Conservation (phyloP, 2,329 filamentous ascomycete genomes). For the Phialophora verrucosa region DNA sequence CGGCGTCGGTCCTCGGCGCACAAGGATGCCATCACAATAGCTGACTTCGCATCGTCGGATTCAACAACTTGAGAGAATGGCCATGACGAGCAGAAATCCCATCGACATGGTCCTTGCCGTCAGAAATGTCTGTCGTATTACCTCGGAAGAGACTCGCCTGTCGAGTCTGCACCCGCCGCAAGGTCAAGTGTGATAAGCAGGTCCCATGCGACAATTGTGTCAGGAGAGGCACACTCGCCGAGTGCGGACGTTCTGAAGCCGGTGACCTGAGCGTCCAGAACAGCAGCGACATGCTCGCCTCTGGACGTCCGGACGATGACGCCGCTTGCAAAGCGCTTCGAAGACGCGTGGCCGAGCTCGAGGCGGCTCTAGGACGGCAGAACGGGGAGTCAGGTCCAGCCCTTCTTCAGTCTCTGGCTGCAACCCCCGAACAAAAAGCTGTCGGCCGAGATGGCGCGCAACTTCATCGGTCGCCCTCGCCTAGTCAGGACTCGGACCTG, state of each 20-base stretch:
- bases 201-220: slow-evolving; percentile 51
- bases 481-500: slow-evolving; percentile 42
- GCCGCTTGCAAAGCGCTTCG: slow-evolving; percentile 38
- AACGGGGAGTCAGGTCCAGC: slow-evolving; percentile 22
- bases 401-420: not conserved
- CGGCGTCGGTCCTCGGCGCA: too few relatives aligned
- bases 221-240: slow-evolving; percentile 40
- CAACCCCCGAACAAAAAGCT: too few relatives aligned
- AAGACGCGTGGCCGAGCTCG: slow-evolving; percentile 41
- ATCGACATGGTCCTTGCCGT: not conserved
- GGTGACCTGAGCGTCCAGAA: slow-evolving; percentile 25
- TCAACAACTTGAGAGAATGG: too few relatives aligned
- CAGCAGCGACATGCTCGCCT: slow-evolving; percentile 23
- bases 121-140: slow-evolving; percentile 18
- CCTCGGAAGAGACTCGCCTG: slow-evolving; percentile 42
- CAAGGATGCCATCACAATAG: too few relatives aligned
- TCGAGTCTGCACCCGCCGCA: slow-evolving; percentile 41
- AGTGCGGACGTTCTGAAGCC: slow-evolving; percentile 26
- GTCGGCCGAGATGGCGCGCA: slow-evolving; percentile 12
- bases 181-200: slow-evolving; percentile 49
- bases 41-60: too few relatives aligned
- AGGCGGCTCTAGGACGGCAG: slow-evolving; percentile 37
- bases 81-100: too few relatives aligned
- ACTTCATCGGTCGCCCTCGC: slow-evolving; percentile 22
- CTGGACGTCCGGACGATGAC: slow-evolving; percentile 12